Base-by-base conservation (phyloP, 768 basidiomycete genomes). In the Leccinellum luteum region DNA sequence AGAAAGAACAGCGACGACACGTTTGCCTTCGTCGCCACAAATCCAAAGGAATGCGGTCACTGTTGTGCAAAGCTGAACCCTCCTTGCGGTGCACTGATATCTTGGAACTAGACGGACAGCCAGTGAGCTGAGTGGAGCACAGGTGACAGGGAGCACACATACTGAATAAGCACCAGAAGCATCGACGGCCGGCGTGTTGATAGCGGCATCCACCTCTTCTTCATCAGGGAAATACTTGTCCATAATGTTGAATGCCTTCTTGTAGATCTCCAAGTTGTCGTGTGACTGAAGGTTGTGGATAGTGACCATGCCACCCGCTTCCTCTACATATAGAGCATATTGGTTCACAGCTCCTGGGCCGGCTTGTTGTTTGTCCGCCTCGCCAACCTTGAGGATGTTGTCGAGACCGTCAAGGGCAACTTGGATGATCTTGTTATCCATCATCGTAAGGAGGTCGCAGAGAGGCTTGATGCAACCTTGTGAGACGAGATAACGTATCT, bases 381-480 rank as follows among this genome's bases (percentile, higher is more conserved):
- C 96, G 44, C 97, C 96, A 61, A 99, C 90, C 76, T 97, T 98
- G 64, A 99, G 79, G 66, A 98, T 94, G 75, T 99, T 99, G 75
- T 99, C 97, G 50, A 99, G 81, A 54, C 97, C 97, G 71, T 99
- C 97, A 48, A 99, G 85, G 19, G 96, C 96, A 41, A 98, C 96
- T 75, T 94, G 90, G 65, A 99, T 99, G 65, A 98, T 97, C 80
- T 99, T 99, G 84, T 98, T 98, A 77, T 99, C 97, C 94, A 98
- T 95, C 83, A 94, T 96, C 27, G 86, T 89, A 57, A 99, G 81
- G 52, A 99, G 79, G 68, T 99, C 97, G 71, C 97, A 99, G 28
- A 99, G 81, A 15, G 97, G 97, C 76, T 98, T 98, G 78, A 99
- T 98, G 78, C 94, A 97, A 31, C 97, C 97, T 73, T 98, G 97